These are phyloP conservation scores for Amanita exitialis DNA, from an alignment of 768 basidiomycete genomes.

Conservation along the genomic window DNA sequence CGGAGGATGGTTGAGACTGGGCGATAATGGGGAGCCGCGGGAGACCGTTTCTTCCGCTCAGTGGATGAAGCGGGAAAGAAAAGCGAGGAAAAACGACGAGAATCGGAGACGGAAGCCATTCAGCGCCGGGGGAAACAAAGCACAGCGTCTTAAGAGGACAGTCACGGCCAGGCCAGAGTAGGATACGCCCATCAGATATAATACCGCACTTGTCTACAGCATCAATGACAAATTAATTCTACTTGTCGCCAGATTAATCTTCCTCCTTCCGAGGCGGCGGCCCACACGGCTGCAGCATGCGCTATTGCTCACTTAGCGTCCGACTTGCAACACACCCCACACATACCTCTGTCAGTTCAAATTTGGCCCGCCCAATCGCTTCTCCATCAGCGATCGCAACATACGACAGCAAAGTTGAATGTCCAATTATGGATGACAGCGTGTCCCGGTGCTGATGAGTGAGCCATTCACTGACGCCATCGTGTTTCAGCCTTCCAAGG, in stretches of 20 bases:
- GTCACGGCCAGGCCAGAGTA: neutral
- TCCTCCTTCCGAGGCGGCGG: slow-evolving; percentile 89
- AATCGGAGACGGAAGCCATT: neutral
- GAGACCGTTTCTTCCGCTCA: slow-evolving; percentile 6
- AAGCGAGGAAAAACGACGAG: neutral
- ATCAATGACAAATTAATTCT: neutral
- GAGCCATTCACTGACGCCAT: slow-evolving; percentile 74
- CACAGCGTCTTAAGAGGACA: neutral
- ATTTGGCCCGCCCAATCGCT: slow-evolving; percentile 54
- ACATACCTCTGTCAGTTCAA: slow-evolving; percentile 7
- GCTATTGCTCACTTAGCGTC: slow-evolving; percentile 29
- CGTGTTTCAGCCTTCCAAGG: slow-evolving; percentile 8
- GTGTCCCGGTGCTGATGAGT: slow-evolving; percentile 97
- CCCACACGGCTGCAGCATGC: slow-evolving; percentile 92
- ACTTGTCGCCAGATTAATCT: slow-evolving; percentile 26
- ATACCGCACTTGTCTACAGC: neutral
- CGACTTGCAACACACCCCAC: neutral
- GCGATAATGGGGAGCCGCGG: slow-evolving; percentile 24
- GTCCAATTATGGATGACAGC: slow-evolving; percentile 86
- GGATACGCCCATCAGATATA: neutral
- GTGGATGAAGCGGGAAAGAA: neutral
- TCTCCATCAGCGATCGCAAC: slow-evolving; percentile 93
- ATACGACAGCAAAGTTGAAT: slow-evolving; percentile 77
- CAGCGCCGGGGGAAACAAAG: neutral
- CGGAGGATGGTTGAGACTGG: slow-evolving; percentile 28